Percentiles rank a stretch among this genome's conserved stretches.
phyloP scores from a whole-genome alignment of 2,329 filamentous ascomycete genomes.

The Botrytis squamosa region DNA sequence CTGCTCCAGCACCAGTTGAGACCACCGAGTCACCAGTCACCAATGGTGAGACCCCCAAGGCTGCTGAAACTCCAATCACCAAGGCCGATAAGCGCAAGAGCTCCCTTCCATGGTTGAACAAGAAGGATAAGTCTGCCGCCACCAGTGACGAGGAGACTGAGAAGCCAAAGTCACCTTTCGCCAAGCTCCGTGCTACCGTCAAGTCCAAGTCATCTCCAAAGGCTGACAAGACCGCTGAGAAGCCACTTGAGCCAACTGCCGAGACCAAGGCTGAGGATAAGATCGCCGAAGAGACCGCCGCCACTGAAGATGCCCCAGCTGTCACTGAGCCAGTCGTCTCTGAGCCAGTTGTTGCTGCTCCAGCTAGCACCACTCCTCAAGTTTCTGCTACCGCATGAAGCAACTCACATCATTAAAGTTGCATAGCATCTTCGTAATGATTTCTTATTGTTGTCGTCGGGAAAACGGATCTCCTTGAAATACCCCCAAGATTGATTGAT shows the following conservation, averaged over 20 bases:
- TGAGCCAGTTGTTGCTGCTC: conserved; percentile 31
- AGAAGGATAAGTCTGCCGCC: conserved; percentile 53
- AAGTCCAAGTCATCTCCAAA: conserved; percentile 41
- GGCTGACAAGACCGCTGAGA: conserved; percentile 48
- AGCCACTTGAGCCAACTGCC: conserved; percentile 37
- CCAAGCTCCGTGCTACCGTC: conserved; percentile 41
- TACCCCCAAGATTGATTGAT: conserved; percentile 42
- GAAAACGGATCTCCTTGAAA: conserved; percentile 41
- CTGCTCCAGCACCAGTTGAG: conserved; percentile 36
- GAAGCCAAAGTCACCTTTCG: conserved; percentile 39
- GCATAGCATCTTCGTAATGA: conserved; percentile 18
- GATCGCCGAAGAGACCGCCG: conserved; percentile 32
- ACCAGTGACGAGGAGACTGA: conserved; percentile 47
- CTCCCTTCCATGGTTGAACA: conserved; percentile 58
- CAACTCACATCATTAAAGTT: conserved; percentile 12
- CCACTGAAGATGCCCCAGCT: conserved; percentile 36
- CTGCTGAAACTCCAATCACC: conserved; percentile 40
- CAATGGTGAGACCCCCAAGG: conserved; percentile 43
- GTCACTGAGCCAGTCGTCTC: conserved; percentile 27
- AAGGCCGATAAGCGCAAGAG: conserved; percentile 60
- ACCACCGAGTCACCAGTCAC: conserved; percentile 39
- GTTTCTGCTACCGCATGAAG: conserved; percentile 39
- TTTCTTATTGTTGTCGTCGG: conserved; percentile 36
- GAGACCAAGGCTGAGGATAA: conserved; percentile 25
- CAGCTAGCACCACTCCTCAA: conserved; percentile 31